A percentile compares a stretch with the other conserved stretches of the same genome.
phyloP scores from a whole-genome alignment of 1,139 yeast species.

The Protomyces lactucae-debilis region DNA sequence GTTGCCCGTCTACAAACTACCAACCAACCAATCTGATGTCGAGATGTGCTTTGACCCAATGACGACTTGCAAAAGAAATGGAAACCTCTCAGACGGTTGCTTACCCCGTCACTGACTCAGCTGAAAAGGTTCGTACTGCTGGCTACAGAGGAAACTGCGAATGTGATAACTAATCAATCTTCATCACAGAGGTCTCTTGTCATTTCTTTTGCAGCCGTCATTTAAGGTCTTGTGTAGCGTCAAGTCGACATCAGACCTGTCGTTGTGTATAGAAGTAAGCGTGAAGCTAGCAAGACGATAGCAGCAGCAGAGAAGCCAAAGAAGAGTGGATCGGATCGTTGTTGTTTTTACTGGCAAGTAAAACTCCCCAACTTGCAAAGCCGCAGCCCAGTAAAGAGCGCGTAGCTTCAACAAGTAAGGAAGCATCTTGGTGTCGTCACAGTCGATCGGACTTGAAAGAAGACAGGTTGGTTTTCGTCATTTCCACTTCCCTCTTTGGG shows the following conservation, averaged over 20 bases:
- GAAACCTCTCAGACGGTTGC: constrained; percentile 22
- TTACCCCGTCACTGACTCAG: constrained; percentile 27
- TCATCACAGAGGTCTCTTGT: constrained; percentile 13
- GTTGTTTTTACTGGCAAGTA: constrained; percentile 28
- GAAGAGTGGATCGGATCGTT: constrained; percentile 11
- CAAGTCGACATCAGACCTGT: not conserved
- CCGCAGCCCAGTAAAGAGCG: not conserved
- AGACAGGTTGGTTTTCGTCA: constrained; percentile 26
- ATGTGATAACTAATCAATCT: constrained; percentile 24
- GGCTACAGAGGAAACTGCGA: constrained; percentile 29
- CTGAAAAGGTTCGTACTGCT: constrained; percentile 26
- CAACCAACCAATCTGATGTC: not conserved
- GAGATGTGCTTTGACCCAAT: not conserved
- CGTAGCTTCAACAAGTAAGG: not conserved
- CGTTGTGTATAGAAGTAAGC: not conserved
- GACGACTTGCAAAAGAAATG: not conserved
- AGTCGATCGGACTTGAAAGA: constrained; percentile 27
- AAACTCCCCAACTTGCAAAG: constrained; percentile 11
- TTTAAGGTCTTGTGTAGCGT: not conserved
- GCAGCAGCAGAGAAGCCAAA: not conserved
- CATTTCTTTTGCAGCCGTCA: not conserved
- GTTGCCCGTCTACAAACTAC: not conserved
- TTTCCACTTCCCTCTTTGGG: not conserved
- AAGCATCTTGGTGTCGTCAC: constrained; percentile 26
- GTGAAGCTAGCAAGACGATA: not conserved